Evolutionary conservation across 257 asterid genomes (phyloP), one percentile per base, ranked within the genome.

Genomic region (Scutellaria minor): DNA sequence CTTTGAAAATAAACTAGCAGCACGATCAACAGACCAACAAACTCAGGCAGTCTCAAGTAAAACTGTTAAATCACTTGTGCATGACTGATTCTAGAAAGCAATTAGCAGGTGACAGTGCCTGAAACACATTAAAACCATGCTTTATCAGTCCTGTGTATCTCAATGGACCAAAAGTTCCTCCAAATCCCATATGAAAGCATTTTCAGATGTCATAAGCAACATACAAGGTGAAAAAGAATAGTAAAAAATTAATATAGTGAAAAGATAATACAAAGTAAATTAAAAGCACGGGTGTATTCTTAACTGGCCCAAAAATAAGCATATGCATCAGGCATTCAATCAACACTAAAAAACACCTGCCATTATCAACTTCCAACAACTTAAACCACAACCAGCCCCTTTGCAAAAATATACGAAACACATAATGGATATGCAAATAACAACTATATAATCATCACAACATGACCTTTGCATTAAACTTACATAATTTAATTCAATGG

Each of bases 161-260:
- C 64, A 69, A 47, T 51, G 60, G 67, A 69, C 76, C 79, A 69
- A 53, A 42, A 57, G 45, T 57, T 75, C 83, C 80, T 79, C 74
- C 78, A 82, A 59, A 78, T 80, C 67, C 64, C 74, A 78, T 31
- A 61, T 11, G 18, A 72, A 79, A 55, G 74, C 83, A 77, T 46
- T 77, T 57, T 53, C 70, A 73, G 73, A 66, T 59, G 70, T 58
- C 79, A 53, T 18, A 66, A 70, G 72, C 76, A 75, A 75, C 74
- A 71, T 56, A 71, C 62, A 74, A 64, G 56, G 51, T 27, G 22
- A 68, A 75, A 41, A 75, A 62, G 68, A 61, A 63, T 27, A 22
- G 48, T 66, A 40, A 24, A 63, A 46, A 51, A 74, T 54, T 47
- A 76, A 61, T 44, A 48, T 46, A 72, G 54, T 18, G 20, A 44